These are phyloP conservation scores for Pestalotiopsis sp. DNA, from an alignment of 2,329 filamentous ascomycete genomes.

Conservation along the genomic window DNA sequence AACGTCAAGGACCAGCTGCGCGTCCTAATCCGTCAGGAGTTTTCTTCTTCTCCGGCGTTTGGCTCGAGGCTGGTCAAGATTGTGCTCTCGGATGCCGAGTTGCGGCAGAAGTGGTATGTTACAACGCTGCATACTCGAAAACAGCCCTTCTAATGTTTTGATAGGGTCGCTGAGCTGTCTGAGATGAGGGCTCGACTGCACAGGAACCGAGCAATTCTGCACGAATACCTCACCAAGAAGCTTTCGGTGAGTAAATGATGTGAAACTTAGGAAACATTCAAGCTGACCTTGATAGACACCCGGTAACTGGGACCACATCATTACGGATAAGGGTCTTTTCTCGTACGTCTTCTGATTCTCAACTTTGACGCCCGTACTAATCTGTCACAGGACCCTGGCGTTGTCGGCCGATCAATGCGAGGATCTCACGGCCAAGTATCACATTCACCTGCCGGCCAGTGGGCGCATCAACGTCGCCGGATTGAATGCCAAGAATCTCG, in stretches of 20 bases:
- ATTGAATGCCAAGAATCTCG: neutral
- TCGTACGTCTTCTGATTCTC: neutral
- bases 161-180: neutral
- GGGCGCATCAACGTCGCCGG: conserved; percentile 7
- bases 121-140: neutral
- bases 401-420: neutral
- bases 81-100: conserved; percentile 20
- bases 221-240: neutral
- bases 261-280: neutral
- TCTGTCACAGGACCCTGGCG: neutral
- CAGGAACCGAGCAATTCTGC: neutral
- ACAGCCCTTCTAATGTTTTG: neutral
- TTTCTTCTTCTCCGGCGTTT: conserved; percentile 31
- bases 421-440: neutral
- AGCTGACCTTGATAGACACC: neutral
- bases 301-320: neutral
- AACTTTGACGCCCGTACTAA: neutral
- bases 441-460: neutral
- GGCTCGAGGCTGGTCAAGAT: conserved; percentile 28
- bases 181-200: neutral
- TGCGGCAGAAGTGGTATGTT: conserved; percentile 18
- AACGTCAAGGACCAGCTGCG: conserved; percentile 31
- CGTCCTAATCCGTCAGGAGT: conserved; percentile 31
- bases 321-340: neutral
- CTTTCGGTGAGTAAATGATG: neutral